Evolutionary conservation across 768 basidiomycete genomes (phyloP).

Genomic region (Lactarius hengduanensis): DNA sequence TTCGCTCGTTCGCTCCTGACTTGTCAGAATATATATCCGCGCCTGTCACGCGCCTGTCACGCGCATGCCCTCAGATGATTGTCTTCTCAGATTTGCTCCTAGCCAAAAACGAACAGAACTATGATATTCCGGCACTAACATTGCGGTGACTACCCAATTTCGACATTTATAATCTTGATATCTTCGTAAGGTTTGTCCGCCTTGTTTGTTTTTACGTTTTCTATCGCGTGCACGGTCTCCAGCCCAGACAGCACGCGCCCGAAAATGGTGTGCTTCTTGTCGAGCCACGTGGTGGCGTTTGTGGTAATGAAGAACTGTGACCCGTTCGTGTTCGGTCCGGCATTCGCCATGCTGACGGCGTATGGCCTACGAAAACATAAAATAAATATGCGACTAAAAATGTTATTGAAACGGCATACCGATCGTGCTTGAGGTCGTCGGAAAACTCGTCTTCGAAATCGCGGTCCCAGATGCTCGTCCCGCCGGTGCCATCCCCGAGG

Average conservation of each 20-base stretch:
- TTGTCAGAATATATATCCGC: no score
- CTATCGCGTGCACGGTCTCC: constrained; percentile 89
- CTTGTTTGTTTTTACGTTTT: constrained; percentile 85
- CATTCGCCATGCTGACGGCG: constrained; percentile 94
- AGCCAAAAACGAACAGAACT: background rate
- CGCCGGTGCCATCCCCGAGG: constrained; percentile 91
- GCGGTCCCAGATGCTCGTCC: constrained; percentile 83
- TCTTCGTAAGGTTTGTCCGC: constrained; percentile 89
- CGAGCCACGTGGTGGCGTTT: constrained; percentile 89
- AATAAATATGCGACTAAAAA: background rate
- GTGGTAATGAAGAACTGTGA: constrained; percentile 99
- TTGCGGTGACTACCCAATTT: constrained; percentile 51
- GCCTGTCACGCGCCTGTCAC: no score
- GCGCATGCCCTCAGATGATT: no score
- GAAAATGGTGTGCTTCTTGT: constrained; percentile 91
- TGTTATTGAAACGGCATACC: constrained; percentile 44
- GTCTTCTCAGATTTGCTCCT: no score
- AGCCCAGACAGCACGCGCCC: constrained; percentile 84
- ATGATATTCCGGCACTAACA: background rate
- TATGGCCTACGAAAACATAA: constrained; percentile 62
- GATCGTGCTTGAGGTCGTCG: constrained; percentile 85
- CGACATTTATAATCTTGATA: constrained; percentile 84
- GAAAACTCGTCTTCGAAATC: constrained; percentile 95
- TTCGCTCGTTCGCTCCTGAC: no score
- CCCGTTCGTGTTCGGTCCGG: constrained; percentile 86